These are phyloP conservation scores for Atalantia buxifolia DNA, from an alignment of 345 rosid species.

Conservation along the genomic window DNA sequence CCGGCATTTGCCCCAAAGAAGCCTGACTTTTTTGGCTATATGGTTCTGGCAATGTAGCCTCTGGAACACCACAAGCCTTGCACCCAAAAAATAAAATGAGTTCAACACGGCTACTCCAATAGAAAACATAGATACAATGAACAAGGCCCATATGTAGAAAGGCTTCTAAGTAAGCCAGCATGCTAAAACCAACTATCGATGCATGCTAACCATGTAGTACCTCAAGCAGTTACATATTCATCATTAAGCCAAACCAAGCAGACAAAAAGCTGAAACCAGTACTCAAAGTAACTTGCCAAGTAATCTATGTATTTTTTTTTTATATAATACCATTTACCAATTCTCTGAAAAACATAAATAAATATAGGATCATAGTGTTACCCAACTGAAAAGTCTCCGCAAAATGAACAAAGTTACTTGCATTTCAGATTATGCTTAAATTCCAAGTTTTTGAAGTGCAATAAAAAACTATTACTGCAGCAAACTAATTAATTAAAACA, in stretches of 20 bases:
- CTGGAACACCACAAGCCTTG: slow-evolving; percentile 41
- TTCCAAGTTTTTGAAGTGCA: not conserved
- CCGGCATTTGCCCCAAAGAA: not conserved
- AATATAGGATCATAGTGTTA: too few species aligned
- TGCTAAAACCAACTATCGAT: not conserved
- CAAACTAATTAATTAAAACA: not conserved
- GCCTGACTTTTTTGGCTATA: slow-evolving; percentile 16
- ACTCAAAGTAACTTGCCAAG: not conserved
- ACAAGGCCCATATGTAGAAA: not conserved
- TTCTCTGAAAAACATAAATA: too few species aligned
- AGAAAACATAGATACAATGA: not conserved
- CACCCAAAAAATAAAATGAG: not conserved
- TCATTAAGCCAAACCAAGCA: not conserved
- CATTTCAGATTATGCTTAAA: not conserved
- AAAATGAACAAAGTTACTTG: not conserved
- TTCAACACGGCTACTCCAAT: not conserved
- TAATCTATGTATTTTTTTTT: too few species aligned
- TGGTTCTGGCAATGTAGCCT: slow-evolving; percentile 35
- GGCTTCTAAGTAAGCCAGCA: not conserved
- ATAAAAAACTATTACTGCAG: not conserved
- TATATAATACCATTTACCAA: too few species aligned
- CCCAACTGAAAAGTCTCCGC: too few species aligned
- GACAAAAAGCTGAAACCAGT: too few species aligned
- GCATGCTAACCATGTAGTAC: not conserved
- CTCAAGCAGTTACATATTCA: not conserved